A percentile compares a stretch with the other conserved stretches of the same genome.
Evolutionary conservation across 2,329 filamentous ascomycete species (phyloP).

Genomic region (Epichloe scottii): DNA sequence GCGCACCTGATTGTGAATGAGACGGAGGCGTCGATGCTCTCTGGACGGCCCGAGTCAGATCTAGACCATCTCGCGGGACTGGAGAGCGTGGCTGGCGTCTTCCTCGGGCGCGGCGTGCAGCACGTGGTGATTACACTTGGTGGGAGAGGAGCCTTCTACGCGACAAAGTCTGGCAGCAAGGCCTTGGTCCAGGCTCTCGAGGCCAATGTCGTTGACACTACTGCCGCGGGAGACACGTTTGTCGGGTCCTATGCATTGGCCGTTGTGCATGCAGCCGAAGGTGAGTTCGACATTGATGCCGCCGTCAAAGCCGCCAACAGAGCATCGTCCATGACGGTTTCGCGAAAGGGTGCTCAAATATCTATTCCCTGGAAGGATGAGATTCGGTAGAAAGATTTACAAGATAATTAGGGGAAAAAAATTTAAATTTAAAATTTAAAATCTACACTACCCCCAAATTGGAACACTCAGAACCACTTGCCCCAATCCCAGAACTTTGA

Average conservation of each 20-base stretch:
- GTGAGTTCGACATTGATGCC: conserved; percentile 39
- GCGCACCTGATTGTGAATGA: conserved; percentile 82
- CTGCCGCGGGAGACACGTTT: conserved; percentile 89
- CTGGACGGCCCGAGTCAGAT: conserved; percentile 36
- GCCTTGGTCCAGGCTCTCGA: conserved; percentile 50
- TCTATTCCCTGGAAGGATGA: conserved; percentile 34
- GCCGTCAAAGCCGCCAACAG: conserved; percentile 43
- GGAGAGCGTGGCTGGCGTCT: conserved; percentile 39
- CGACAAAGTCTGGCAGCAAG: conserved; percentile 28
- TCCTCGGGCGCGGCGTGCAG: conserved; percentile 56
- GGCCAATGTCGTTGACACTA: conserved; percentile 77
- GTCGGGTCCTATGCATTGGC: conserved; percentile 76
- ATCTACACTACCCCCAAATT: not conserved
- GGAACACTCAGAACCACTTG: conserved; percentile 16
- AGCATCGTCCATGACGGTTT: conserved; percentile 29
- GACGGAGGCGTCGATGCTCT: conserved; percentile 69
- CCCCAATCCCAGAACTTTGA: conserved; percentile 13
- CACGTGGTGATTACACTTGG: conserved; percentile 81
- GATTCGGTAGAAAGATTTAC: conserved; percentile 16
- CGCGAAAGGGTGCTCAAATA: conserved; percentile 28
- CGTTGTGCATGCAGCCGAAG: conserved; percentile 37
- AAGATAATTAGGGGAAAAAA: conserved; percentile 4
- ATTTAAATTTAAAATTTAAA: not conserved
- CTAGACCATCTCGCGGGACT: conserved; percentile 35
- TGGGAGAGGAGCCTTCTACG: conserved; percentile 61